Evolutionary conservation across 805 yeast species (phyloP), one percentile per base, ranked within the genome.

Genomic region (Starmera dryadoides): DNA sequence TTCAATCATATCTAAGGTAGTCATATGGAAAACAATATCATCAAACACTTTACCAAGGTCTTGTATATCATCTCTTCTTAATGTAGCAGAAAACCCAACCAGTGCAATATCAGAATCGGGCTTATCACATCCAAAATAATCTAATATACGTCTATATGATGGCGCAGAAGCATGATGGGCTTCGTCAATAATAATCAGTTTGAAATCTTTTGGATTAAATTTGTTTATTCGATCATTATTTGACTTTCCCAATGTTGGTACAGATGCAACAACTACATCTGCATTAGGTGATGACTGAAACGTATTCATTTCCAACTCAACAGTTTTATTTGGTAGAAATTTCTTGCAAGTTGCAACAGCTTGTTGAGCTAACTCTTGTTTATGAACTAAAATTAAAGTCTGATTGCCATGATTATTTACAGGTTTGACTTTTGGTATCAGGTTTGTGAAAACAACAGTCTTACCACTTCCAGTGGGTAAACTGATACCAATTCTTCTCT

Each of bases 391-490:
- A 2, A 89, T 74, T 47, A 89, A 59, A 0, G 67, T 51, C 40
- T 66, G 62, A 25, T 52, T 39, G 3, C 69, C 67, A 3, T 46
- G 45, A 0, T 57, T 56, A 0, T 47, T 38, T 4, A 43, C 33
- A 0, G 72, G 68, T 32, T 52, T 43, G 6, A 76, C 56, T 25
- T 62, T 52, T 0, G 75, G 70, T 3, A 83, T 72, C 32, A 82
- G 47, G 45, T 72, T 72, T 0, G 84, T 59, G 53, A 86, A 83
- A 2, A 86, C 78, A 11, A 87, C 86, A 0, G 97, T 89, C 51
- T 89, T 89, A 5, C 98, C 98, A 11, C 95, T 93, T 0, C 98
- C 98, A 0, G 98, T 91, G 12, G 96, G 95, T 30, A 89, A 58
- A 22, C 87, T 82, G 2, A 87, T 88, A 0, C 91, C 96, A 0